Base-by-base conservation (phyloP, 1,284 basidiomycete species). In the Cutaneotrichosporon dermatis region DNA sequence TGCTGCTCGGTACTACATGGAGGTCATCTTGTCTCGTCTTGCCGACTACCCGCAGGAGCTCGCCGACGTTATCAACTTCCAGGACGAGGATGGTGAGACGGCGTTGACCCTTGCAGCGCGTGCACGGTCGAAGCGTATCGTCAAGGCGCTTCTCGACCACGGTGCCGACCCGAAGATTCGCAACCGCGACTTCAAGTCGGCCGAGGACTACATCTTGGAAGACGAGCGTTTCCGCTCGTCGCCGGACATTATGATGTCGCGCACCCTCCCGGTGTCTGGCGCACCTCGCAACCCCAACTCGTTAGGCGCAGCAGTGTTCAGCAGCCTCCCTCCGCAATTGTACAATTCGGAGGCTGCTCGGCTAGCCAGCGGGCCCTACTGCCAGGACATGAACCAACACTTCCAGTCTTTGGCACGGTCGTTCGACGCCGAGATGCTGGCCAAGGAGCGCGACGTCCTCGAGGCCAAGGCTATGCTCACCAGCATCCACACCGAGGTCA, bases 31-130 rank as follows among this genome's bases (percentile, higher is more conserved):
- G 58, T 83, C 82, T 50, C 86, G 94, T 46, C 83, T 99, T 15
- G 83, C 89, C n/a, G 93, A 97, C 73, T 99, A 92, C 78, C 94
- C 95, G 2, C 89, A 90, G 69, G 96, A 99, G 77, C 81, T 99
- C 13, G 92, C 93, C 41, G 96, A 99, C 74, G 93, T 99, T 53
- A 92, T 99, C 79, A 99, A 99, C 75, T 99, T 99, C 78, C 96
- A 96, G 76, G 96, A 99, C 75, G 93, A 98, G 74, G 96, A 99
- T 68, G 95, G 95, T 39, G 96, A 99, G 80, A 98, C 96, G 11
- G 92, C 96, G 9, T 80, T 99, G 60, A 99, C 96, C 1, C 87
- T 99, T 82, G 95, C 96, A 33, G 96, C 96, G 5, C 84, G 96
- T 41, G 97, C 95, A 70, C 82, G 96, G 58, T 94, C 90, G 76